Conservation (phyloP, 371 early-diverging fungal genomes). For the Mucor velutinosus region DNA sequence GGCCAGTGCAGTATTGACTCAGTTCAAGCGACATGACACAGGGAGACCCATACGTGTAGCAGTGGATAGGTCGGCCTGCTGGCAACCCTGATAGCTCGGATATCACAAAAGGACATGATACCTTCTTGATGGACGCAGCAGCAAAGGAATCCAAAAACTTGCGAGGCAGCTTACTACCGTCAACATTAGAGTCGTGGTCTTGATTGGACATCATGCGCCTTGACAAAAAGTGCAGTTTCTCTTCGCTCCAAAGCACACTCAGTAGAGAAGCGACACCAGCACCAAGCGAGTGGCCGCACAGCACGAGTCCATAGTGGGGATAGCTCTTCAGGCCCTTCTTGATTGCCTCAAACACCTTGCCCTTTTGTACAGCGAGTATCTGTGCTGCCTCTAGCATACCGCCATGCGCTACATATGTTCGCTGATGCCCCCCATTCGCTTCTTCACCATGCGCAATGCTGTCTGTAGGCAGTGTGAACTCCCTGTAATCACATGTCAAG, state of each 20-base stretch:
- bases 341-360: constrained; percentile 69
- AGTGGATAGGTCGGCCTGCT: constrained; percentile 73
- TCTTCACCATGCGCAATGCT: constrained; percentile 9
- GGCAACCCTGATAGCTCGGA: constrained; percentile 67
- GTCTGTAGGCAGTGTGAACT: constrained; percentile 55
- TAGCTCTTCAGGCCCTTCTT: constrained; percentile 63
- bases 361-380: constrained; percentile 60
- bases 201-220: constrained; percentile 18
- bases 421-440: constrained; percentile 2
- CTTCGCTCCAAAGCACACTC: constrained; percentile 70
- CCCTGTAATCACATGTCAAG: constrained; percentile 78
- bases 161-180: neutral
- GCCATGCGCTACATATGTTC: constrained; percentile 65
- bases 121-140: constrained; percentile 8
- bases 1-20: constrained; percentile 66
- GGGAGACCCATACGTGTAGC: constrained; percentile 78
- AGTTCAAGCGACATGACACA: constrained; percentile 71
- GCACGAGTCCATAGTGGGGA: constrained; percentile 74
- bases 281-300: constrained; percentile 84
- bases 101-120: constrained; percentile 62
- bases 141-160: constrained; percentile 31
- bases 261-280: constrained; percentile 79
- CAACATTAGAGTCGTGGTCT: constrained; percentile 1
- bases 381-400: constrained; percentile 82
- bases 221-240: constrained; percentile 37